Evolutionary conservation across 2,329 filamentous ascomycete species (phyloP).

Genomic region (Hypoxylon rubiginosum): DNA sequence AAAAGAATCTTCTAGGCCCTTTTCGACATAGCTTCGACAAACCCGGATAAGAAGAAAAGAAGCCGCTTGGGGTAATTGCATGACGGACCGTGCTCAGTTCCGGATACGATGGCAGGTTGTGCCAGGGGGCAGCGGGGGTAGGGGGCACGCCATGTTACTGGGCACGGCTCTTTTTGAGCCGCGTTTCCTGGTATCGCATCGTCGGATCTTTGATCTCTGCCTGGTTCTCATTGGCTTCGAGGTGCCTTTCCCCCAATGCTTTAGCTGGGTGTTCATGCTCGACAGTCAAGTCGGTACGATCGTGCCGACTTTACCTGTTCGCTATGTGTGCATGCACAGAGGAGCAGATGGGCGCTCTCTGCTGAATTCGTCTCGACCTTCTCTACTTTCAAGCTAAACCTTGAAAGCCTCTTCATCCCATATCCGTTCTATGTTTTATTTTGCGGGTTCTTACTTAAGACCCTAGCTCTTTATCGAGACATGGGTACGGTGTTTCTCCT

Average conservation of each 20-base stretch:
- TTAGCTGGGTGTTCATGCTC: conserved; percentile 9
- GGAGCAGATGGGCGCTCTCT: conserved; percentile 6
- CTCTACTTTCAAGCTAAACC: conserved; percentile 8
- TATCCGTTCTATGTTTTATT: neutral
- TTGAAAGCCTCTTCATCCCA: conserved; percentile 21
- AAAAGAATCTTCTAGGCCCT: conserved; percentile 18
- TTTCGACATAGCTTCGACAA: conserved; percentile 8
- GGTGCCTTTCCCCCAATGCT: conserved; percentile 8
- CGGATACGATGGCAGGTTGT: conserved; percentile 4
- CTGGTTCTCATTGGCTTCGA: conserved; percentile 27
- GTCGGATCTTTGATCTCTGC: conserved; percentile 17
- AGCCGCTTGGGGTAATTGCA: conserved; percentile 25
- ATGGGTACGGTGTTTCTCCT: conserved; percentile 25
- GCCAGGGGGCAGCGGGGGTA: neutral
- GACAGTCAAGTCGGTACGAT: conserved; percentile 11
- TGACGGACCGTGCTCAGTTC: conserved; percentile 27
- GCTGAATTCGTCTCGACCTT: conserved; percentile 27
- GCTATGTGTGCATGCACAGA: neutral
- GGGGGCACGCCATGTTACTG: conserved; percentile 11
- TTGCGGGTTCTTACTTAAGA: conserved; percentile 10
- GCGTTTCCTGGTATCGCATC: conserved; percentile 36
- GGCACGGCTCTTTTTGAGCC: conserved; percentile 37
- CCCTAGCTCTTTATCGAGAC: conserved; percentile 9
- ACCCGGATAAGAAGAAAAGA: conserved; percentile 14
- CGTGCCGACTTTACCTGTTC: conserved; percentile 25